Evolutionary conservation across 1,139 yeast genomes (phyloP).

Genomic region (Candida glucosophila): DNA sequence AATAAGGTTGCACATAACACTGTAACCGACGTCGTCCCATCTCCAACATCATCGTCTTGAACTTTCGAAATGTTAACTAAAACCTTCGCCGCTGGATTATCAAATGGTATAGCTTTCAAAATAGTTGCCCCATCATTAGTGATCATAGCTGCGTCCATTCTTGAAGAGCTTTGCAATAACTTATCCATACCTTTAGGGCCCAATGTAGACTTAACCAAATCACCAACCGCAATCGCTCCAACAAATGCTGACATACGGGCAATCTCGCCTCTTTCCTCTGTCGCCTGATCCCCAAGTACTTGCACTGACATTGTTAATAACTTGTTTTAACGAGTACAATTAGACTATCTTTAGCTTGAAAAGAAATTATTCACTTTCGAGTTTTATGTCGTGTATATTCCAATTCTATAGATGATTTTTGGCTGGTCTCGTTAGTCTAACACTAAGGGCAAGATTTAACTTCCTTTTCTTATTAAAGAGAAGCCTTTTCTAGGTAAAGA

Average conservation of each 20-base stretch:
- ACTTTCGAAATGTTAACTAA: conserved; percentile 92
- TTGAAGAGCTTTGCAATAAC: conserved; percentile 77
- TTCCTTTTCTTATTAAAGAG: too few species aligned
- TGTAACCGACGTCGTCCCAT: conserved; percentile 98
- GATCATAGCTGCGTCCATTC: conserved; percentile 63
- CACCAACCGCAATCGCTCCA: conserved; percentile 98
- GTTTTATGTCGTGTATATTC: too few species aligned
- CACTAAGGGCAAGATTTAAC: too few species aligned
- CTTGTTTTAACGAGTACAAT: too few species aligned
- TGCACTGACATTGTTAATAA: conserved; percentile 57
- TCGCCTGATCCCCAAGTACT: conserved; percentile 94
- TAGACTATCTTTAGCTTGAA: too few species aligned
- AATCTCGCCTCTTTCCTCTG: conserved; percentile 95
- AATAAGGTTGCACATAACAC: conserved; percentile 86
- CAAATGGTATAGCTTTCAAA: conserved; percentile 86
- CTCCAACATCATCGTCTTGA: conserved; percentile 98
- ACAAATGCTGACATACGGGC: conserved; percentile 96
- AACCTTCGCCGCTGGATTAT: conserved; percentile 97
- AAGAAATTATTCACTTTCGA: too few species aligned
- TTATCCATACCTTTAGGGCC: conserved; percentile 99
- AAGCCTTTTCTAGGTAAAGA: too few species aligned
- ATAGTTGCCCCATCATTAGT: conserved; percentile 99
- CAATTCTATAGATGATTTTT: too few species aligned
- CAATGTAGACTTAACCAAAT: conserved; percentile 86
- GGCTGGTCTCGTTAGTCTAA: too few species aligned